Evolutionary conservation across 2,329 filamentous ascomycete species (phyloP).

Genomic region (Paecilomyces dactylethromorphus): DNA sequence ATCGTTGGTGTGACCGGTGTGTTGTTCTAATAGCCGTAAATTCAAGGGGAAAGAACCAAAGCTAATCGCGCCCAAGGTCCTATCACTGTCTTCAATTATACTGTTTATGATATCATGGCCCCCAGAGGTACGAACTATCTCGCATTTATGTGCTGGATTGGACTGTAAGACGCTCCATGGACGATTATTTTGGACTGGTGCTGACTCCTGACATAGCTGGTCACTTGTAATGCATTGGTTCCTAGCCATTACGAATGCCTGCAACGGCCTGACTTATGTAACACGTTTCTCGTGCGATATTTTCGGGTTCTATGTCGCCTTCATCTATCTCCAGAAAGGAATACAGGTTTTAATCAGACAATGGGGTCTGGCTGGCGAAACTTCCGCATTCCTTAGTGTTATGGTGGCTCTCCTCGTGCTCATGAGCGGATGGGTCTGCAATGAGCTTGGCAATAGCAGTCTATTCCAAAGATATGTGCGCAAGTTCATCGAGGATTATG

Average conservation of each 20-base stretch:
- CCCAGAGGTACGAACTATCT: slow-evolving; percentile 75
- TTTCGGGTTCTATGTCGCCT: slow-evolving; percentile 89
- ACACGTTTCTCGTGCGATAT: slow-evolving; percentile 90
- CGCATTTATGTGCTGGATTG: slow-evolving; percentile 88
- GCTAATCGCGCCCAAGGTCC: slow-evolving; percentile 47
- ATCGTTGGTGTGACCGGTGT: slow-evolving; percentile 81
- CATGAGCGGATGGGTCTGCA: slow-evolving; percentile 67
- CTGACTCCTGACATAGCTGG: slow-evolving; percentile 50
- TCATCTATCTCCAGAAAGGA: slow-evolving; percentile 86
- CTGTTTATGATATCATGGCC: slow-evolving; percentile 80
- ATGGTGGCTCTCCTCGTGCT: slow-evolving; percentile 71
- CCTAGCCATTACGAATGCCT: slow-evolving; percentile 75
- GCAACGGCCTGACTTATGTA: slow-evolving; percentile 82
- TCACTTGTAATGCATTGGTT: slow-evolving; percentile 78
- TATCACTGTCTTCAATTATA: slow-evolving; percentile 92
- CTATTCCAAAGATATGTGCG: slow-evolving; percentile 70
- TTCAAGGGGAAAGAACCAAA: background rate
- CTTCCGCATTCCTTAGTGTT: slow-evolving; percentile 69
- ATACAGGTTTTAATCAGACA: slow-evolving; percentile 77
- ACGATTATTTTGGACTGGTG: background rate
- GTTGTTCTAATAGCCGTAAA: slow-evolving; percentile 3
- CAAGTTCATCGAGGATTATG: slow-evolving; percentile 84
- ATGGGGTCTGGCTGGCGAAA: slow-evolving; percentile 53
- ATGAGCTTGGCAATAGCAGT: slow-evolving; percentile 61
- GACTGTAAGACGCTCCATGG: slow-evolving; percentile 51